Base-by-base conservation (phyloP, 1,139 yeast species). In the Hansenula sp. region DNA sequence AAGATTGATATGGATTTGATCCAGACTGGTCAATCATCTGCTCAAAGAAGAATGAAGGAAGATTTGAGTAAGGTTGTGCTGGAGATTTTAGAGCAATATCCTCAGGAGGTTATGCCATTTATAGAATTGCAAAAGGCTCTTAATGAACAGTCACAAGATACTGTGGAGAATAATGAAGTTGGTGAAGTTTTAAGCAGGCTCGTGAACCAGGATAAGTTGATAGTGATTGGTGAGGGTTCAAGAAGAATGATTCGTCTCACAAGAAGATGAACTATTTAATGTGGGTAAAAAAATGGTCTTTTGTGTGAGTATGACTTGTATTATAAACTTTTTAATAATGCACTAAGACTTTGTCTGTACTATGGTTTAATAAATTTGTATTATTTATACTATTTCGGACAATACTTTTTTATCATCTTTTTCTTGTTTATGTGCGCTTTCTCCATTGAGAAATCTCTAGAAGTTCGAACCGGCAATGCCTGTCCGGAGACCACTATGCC, bases 1-100 rank as follows among this genome's bases (percentile, higher is more conserved):
- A 79, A 93, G 59, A 93, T 93, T 54, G 99, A 94, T 62, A 90
- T 93, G 97, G 97, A 90, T 63, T 74, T 94, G 66, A 90, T 93
- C 30, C 97, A 91, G 67, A 93, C 98, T 0, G 99, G 99, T 46
- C 90, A 94, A 33, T 88, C 97, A 0, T 77, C 88, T 2, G 88
- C 94, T 5, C 96, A 91, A 64, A 76, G 97, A 62, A 79, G 84
- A 57, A 65, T 84, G 59, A 85, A 81, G 54, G 90, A 86, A 50
- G 95, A 85, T 59, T 71, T 89, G 52, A 74, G 79, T 31, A 76
- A 78, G 46, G 87, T 80, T 50, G 71, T 90, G 5, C 58, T 80
- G 56, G 61, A 69, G 43, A 61, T 77, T 48, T 55, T 81, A 47
- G 74, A 76, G 42, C 47, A 11, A 33, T 42, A 6, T 41, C 51